Evolutionary conservation across 2,329 filamentous ascomycete genomes (phyloP).

Genomic region (Penicillium sp.): DNA sequence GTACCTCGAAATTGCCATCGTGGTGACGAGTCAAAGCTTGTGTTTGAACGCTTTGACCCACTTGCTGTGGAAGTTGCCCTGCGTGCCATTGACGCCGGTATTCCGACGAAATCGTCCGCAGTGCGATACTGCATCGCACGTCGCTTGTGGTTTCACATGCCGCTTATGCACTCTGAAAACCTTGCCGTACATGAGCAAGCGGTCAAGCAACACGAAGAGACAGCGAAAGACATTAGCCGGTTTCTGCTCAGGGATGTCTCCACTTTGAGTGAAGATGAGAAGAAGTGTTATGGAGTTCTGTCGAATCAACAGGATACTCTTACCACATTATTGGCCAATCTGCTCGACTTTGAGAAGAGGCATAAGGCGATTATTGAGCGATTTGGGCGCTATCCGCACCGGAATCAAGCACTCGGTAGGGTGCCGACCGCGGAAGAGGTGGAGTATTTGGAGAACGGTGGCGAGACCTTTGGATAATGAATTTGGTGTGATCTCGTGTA

Average conservation of each 20-base stretch:
- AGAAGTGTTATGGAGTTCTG: slow-evolving; percentile 18
- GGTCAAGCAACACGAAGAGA: slow-evolving; percentile 21
- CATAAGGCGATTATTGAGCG: slow-evolving; percentile 31
- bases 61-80: slow-evolving; percentile 53
- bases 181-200: slow-evolving; percentile 26
- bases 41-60: slow-evolving; percentile 62
- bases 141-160: slow-evolving; percentile 63
- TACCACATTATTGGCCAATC: slow-evolving; percentile 13
- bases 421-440: slow-evolving; percentile 26
- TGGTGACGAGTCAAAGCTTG: slow-evolving; percentile 47
- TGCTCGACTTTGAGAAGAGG: slow-evolving; percentile 25
- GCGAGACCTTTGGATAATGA: slow-evolving; percentile 24
- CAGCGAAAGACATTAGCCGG: slow-evolving; percentile 21
- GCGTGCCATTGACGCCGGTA: slow-evolving; percentile 42
- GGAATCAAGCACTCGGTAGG: slow-evolving; percentile 29
- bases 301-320: slow-evolving; percentile 16
- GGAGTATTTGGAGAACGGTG: slow-evolving; percentile 30
- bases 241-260: slow-evolving; percentile 17
- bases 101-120: slow-evolving; percentile 31
- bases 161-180: slow-evolving; percentile 59
- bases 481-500: not conserved
- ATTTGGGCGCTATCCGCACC: slow-evolving; percentile 34
- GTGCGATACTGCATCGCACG: slow-evolving; percentile 43
- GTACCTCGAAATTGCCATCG: slow-evolving; percentile 66
- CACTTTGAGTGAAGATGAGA: slow-evolving; percentile 22